Evolutionary conservation across 2,329 filamentous ascomycete species (phyloP), one percentile per base, ranked within the genome.

Genomic region (Rhynchosporium graminicola): DNA sequence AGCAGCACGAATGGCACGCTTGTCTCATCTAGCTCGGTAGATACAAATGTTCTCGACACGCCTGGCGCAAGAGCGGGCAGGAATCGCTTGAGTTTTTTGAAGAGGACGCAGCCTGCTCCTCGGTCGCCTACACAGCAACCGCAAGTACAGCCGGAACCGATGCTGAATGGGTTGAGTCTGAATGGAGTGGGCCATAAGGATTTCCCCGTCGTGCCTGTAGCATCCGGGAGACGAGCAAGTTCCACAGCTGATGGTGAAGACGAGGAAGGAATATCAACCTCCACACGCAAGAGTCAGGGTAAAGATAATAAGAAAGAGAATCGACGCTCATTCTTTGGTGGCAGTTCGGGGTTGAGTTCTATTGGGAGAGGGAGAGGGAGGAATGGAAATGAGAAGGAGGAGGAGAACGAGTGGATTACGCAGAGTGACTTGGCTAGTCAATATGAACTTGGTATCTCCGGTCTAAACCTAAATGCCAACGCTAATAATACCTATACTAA

Each of bases 361-460:
- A 59, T 63, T 12, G 63, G 65, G 1, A 33, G 58, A 2, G 61
- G 61, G 2, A 33, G 59, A 2, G 61, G 59, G 3, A 13, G 40
- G 2, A 4, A 36, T 36, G 33, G 33, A 10, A 36, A 6, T 36
- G 33, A 2, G 1, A 36, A 58, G 36, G 57, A 60, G 3, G 62
- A 62, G 20, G 59, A 61, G 13, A 61, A 42, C 2, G 69, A 69
- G 31, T 72, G 69, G 68, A 57, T 70, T 38, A 71, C 71, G 71
- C 63, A 82, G 78, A 73, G 80, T 77, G 71, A 71, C 59, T 38
- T 67, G 4, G 50, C 60, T 15, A 61, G 57, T n/a, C 46, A 43
- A 40, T 54, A 57, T 26, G 43, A 46, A 9, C n/a, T 20, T 9
- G 43, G n/a, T 3, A 42, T 36, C 9, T 36, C 33, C 9, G 9